Percentiles rank a stretch among this genome's conserved stretches.
These are phyloP conservation scores for Spathaspora sp. DNA, from an alignment of 1,139 yeast genomes.

Conservation along the genomic window DNA sequence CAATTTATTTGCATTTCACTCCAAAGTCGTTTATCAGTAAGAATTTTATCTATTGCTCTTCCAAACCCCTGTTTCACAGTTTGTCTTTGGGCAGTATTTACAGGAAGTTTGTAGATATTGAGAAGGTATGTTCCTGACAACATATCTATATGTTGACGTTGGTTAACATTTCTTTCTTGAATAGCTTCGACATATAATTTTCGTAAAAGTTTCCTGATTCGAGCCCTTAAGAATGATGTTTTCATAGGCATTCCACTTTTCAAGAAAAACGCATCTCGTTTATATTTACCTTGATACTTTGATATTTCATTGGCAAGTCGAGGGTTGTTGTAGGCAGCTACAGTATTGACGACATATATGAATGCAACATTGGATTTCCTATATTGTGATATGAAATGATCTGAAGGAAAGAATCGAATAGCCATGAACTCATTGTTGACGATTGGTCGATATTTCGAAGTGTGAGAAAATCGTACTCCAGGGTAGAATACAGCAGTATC, in stretches of 20 bases:
- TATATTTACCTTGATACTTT: conserved; percentile 30
- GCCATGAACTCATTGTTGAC: conserved; percentile 22
- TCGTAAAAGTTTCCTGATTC: conserved; percentile 23
- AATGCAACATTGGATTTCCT: conserved; percentile 44
- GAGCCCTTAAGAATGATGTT: conserved; percentile 35
- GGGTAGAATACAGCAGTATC: conserved; percentile 24
- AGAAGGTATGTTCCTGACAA: conserved; percentile 47
- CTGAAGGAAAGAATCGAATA: conserved; percentile 28
- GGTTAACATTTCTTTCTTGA: conserved; percentile 10
- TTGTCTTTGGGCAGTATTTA: conserved; percentile 24
- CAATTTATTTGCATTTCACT: conserved; percentile 16
- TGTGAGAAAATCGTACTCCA: conserved; percentile 11
- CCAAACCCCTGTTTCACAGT: conserved; percentile 29
- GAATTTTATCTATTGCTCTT: conserved; percentile 27
- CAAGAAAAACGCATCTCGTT: conserved; percentile 22
- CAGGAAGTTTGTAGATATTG: conserved; percentile 38
- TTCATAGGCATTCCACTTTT: conserved; percentile 29
- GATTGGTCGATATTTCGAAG: conserved; percentile 23
- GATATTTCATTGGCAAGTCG: conserved; percentile 21
- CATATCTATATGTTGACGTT: conserved; percentile 5
- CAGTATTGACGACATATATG: conserved; percentile 19
- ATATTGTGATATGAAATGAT: conserved; percentile 26
- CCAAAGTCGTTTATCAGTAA: conserved; percentile 17
- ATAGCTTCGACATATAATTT: conserved; percentile 12
- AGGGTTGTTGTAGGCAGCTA: conserved; percentile 23